Base-by-base conservation (phyloP, 805 yeast species). In the Sugiyamaella smithiae region DNA sequence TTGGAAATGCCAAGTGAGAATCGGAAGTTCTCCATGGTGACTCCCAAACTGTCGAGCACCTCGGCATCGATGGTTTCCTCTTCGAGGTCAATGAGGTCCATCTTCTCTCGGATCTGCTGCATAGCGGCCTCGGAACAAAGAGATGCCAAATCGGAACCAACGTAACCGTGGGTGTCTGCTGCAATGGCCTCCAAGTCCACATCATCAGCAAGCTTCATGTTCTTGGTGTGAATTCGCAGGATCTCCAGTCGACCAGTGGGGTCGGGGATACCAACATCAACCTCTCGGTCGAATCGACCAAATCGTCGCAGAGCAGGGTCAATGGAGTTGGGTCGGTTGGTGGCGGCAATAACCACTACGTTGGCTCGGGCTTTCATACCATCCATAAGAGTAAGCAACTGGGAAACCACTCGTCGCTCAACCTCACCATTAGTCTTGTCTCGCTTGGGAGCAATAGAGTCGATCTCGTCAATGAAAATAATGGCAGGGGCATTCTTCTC, bases 291-390 rank as follows among this genome's bases (percentile, higher is more conserved):
- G 64, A 85, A 85, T 67, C 93, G 80, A 59, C 93, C 93, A 60
- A 85, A 84, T 68, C 93, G 81, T 71, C 93, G 82, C 58, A 85
- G 74, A 19, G 93, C 93, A 41, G 93, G 90, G 63, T 85, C 93
- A 63, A 85, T 85, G 16, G 89, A 82, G 72, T 85, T 85, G 56
- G 93, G 93, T 69, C 93, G 77, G 72, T 85, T 85, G 46, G 93
- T 93, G 31, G 99, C 99, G 48, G 99, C 99, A 72, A 93, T 93
- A 49, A 93, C 99, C 54, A 93, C 99, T 60, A 88, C 85, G 66
- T 93, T 93, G 35, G 98, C 85, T 72, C 99, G 84, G n/a, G 98
- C 96, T 73, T 91, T 91, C 99, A 93, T 93, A 77, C 99, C 99
- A 67, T 93, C 99, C 99, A 93, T 93, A 60, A 93, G 78, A 16